Evolutionary conservation across 2,329 filamentous ascomycete species (phyloP).

Genomic region (Hirsutella minnesotensis): DNA sequence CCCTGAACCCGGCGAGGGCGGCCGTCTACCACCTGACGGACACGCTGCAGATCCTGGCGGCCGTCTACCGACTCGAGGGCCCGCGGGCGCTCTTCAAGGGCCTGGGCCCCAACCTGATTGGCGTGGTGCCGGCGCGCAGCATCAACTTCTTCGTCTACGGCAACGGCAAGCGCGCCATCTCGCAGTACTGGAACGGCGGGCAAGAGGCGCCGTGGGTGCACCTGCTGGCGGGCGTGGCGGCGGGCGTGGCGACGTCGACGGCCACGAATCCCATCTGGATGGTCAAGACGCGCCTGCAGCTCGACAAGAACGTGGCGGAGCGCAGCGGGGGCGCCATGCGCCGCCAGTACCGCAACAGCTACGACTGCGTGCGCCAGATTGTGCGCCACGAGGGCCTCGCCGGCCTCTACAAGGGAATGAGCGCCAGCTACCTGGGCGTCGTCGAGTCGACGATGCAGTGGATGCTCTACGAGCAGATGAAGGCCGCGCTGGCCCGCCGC

Average conservation of each 20-base stretch:
- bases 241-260: slow-evolving; percentile 77
- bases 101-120: slow-evolving; percentile 77
- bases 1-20: slow-evolving; percentile 51
- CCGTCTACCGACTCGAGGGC: slow-evolving; percentile 72
- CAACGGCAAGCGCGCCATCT: slow-evolving; percentile 76
- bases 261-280: slow-evolving; percentile 96
- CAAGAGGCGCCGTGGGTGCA: slow-evolving; percentile 66
- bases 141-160: slow-evolving; percentile 95
- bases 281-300: slow-evolving; percentile 83
- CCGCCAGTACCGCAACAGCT: slow-evolving; percentile 73
- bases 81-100: slow-evolving; percentile 87
- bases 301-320: slow-evolving; percentile 73
- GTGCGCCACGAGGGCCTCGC: slow-evolving; percentile 67
- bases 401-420: slow-evolving; percentile 82
- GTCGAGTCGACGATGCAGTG: slow-evolving; percentile 86
- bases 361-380: slow-evolving; percentile 78
- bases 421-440: slow-evolving; percentile 82
- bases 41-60: slow-evolving; percentile 73
- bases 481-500: slow-evolving; percentile 55
- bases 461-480: slow-evolving; percentile 91
- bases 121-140: slow-evolving; percentile 76
- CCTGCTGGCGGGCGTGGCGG: slow-evolving; percentile 60
- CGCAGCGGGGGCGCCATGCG: slow-evolving; percentile 38
- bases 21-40: slow-evolving; percentile 68
- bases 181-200: slow-evolving; percentile 60